These are phyloP conservation scores for Fusarium mexicanum DNA, from an alignment of 2,329 filamentous ascomycete genomes.

Conservation along the genomic window DNA sequence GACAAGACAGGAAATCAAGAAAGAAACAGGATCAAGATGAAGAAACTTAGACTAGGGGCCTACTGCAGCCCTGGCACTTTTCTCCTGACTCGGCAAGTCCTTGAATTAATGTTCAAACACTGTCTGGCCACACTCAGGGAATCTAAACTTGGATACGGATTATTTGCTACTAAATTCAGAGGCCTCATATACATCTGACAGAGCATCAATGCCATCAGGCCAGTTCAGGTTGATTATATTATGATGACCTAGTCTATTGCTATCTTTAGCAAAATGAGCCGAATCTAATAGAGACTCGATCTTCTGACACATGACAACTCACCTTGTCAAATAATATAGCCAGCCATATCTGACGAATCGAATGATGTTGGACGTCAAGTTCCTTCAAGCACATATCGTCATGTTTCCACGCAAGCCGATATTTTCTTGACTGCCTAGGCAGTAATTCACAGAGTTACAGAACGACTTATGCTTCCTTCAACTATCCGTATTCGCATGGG, in stretches of 20 bases:
- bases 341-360: background rate
- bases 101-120: background rate
- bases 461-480: background rate
- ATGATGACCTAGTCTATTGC: background rate
- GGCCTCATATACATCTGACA: background rate
- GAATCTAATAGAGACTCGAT: background rate
- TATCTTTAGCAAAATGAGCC: background rate
- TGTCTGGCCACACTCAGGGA: background rate
- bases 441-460: background rate
- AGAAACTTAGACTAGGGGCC: conserved; percentile 8
- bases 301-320: conserved; percentile 1
- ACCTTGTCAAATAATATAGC: background rate
- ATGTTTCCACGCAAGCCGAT: background rate
- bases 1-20: conserved; percentile 14
- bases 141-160: background rate
- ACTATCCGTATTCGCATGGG: background rate
- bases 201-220: background rate
- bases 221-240: background rate
- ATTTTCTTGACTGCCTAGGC: background rate
- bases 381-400: background rate
- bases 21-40: background rate
- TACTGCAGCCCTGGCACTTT: background rate
- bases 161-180: background rate
- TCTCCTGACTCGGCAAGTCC: background rate
- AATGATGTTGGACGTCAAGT: background rate